A percentile compares a stretch with the other conserved stretches of the same genome.
These are phyloP conservation scores for Blepharisma undulans DNA, from an alignment of 169 alveolate species.

Conservation along the genomic window DNA sequence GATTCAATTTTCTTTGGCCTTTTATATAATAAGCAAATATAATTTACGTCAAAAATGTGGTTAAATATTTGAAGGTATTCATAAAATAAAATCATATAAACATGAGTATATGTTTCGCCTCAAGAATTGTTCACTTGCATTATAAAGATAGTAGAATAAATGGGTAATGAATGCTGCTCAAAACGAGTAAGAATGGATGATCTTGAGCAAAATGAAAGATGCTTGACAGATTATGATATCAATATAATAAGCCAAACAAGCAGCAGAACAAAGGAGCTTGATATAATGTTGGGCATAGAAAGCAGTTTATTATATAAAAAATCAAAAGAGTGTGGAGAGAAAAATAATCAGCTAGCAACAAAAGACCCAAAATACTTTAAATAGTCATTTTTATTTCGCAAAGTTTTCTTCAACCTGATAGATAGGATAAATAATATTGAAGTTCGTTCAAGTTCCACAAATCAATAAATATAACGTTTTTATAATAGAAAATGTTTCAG, in stretches of 20 bases:
- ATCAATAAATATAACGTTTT: no score
- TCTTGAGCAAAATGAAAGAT: neutral
- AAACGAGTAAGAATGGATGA: neutral
- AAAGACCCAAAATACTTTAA: neutral
- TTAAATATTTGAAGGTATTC: no score
- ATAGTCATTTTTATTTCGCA: neutral
- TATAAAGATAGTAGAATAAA: no score
- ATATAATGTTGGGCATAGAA: neutral
- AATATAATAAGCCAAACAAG: neutral
- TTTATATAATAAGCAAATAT: no score
- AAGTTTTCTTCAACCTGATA: no score
- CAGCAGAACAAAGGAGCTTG: neutral
- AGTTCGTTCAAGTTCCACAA: no score
- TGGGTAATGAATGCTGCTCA: neutral
- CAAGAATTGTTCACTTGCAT: neutral
- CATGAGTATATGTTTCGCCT: neutral
- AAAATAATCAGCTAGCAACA: neutral
- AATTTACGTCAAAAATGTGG: no score
- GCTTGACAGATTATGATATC: neutral
- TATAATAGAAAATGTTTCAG: no score
- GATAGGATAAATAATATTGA: no score
- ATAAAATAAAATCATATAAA: no score
- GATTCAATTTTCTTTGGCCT: neutral
- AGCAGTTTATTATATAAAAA: neutral
- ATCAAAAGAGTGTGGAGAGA: neutral